Evolutionary conservation across 148 eudicot genomes (phyloP), one percentile per base, ranked within the genome.

Genomic region (Tetragonia tetragonoides): DNA sequence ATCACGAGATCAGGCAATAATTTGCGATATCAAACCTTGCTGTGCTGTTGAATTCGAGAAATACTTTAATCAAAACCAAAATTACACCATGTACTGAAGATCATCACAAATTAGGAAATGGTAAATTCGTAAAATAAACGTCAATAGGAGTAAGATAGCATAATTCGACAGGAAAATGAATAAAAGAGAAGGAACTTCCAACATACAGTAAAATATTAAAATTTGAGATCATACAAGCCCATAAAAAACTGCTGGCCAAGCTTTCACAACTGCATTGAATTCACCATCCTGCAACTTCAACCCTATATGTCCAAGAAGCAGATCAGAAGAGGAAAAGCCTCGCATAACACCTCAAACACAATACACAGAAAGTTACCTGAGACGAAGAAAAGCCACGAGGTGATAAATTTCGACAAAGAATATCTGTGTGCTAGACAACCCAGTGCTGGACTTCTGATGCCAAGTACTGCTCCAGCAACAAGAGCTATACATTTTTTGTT

Each of bases 221-320:
- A 83, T 60, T 77, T 80, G 75, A 74, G 79, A 71, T 80, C 85
- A 85, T 85, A 83, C 88, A 83, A 85, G 88, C 78, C 88, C 88
- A 83, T 80, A 85, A 20, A 85, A 51, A 72, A 80, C 46, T 57
- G 85, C 88, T 74, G 83, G 88, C 85, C 83, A 85, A 74, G 88
- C 88, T 75, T 85, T 63, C 74, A 66, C 64, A 72, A 85, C 81
- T 34, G 74, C 81, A 70, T 76, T 80, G 69, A 80, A 21, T 63
- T 85, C 88, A 70, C 88, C 84, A 72, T 80, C 88, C 65, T 85
- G 81, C 74, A 81, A 70, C 71, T 83, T 83, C 74, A 85, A 66
- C 70, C 88, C 88, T 85, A 71, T 40, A 80, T 39, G 23, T 70
- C 17, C 75, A 80, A 21, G 47, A 71, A 78, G 56, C 51, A 77